These are phyloP conservation scores for Scedosporium boydii DNA, from an alignment of 2,329 filamentous ascomycete genomes.

Conservation along the genomic window DNA sequence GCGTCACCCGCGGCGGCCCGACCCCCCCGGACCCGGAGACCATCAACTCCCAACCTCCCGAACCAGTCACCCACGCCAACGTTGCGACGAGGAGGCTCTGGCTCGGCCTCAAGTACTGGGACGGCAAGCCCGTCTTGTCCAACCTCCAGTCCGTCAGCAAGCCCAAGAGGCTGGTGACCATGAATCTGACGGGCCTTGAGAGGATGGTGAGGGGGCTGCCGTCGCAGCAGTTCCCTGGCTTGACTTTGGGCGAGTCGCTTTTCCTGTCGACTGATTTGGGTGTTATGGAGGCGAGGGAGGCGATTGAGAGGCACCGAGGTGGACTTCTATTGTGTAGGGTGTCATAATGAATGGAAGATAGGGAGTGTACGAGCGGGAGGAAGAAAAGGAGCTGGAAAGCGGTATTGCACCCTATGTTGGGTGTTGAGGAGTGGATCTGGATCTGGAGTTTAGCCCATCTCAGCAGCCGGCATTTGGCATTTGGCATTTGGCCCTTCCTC, in stretches of 20 bases:
- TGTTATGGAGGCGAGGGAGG: slow-evolving; percentile 73
- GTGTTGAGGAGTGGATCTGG: not conserved
- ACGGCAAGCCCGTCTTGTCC: slow-evolving; percentile 67
- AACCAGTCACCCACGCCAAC: slow-evolving; percentile 58
- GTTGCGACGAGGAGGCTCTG: slow-evolving; percentile 68
- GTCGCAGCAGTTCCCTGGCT: slow-evolving; percentile 55
- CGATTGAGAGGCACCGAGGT: slow-evolving; percentile 70
- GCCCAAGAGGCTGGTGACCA: slow-evolving; percentile 62
- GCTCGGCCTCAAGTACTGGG: slow-evolving; percentile 86
- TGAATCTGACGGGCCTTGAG: slow-evolving; percentile 52
- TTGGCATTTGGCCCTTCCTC: not conserved
- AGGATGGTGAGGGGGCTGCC: slow-evolving; percentile 60
- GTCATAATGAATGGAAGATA: slow-evolving; percentile 21
- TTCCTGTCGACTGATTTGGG: slow-evolving; percentile 71
- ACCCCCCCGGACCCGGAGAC: slow-evolving; percentile 38
- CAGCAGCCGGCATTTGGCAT: not conserved
- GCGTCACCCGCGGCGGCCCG: slow-evolving; percentile 63
- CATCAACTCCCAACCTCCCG: slow-evolving; percentile 36
- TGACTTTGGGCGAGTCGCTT: slow-evolving; percentile 74
- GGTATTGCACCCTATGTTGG: not conserved
- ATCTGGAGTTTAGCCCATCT: no score
- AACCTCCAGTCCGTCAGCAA: slow-evolving; percentile 60
- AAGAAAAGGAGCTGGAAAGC: not conserved
- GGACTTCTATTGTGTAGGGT: slow-evolving; percentile 70
- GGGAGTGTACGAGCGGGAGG: not conserved